Conservation (phyloP, 1,284 basidiomycete species). For the Naganishia albida region DNA sequence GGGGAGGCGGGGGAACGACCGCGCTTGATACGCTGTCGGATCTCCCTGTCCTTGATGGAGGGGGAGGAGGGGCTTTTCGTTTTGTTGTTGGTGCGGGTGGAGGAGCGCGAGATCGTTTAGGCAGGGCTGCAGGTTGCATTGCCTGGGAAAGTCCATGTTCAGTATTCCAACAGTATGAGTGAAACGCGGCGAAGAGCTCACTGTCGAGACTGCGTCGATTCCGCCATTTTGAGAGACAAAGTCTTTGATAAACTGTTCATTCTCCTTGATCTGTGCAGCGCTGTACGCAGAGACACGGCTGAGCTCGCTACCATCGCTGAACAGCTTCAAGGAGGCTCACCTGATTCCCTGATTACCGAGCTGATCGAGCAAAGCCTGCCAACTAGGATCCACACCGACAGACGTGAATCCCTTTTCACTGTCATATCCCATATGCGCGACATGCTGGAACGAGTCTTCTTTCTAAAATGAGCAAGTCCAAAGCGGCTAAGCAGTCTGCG, state of each 20-base stretch:
- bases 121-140: conserved; percentile 11
- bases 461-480: conserved; percentile 42
- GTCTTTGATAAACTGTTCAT: conserved; percentile 86
- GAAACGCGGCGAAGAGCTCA: neutral
- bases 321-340: neutral
- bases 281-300: conserved; percentile 37
- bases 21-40: conserved; percentile 23
- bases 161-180: conserved; percentile 43
- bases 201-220: conserved; percentile 43
- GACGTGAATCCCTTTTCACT: conserved; percentile 81
- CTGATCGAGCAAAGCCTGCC: conserved; percentile 74
- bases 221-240: conserved; percentile 68
- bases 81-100: conserved; percentile 48
- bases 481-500: neutral
- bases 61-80: conserved; percentile 52
- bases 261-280: conserved; percentile 64
- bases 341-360: conserved; percentile 71
- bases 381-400: conserved; percentile 87
- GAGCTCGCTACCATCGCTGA: neutral
- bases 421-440: conserved; percentile 95
- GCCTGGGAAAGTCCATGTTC: conserved; percentile 45
- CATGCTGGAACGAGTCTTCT: conserved; percentile 77
- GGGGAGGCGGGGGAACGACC: conserved; percentile 37
- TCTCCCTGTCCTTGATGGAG: conserved; percentile 50
- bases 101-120: conserved; percentile 11